phyloP scores from a whole-genome alignment of 345 rosid species.

The Viola odorata region DNA sequence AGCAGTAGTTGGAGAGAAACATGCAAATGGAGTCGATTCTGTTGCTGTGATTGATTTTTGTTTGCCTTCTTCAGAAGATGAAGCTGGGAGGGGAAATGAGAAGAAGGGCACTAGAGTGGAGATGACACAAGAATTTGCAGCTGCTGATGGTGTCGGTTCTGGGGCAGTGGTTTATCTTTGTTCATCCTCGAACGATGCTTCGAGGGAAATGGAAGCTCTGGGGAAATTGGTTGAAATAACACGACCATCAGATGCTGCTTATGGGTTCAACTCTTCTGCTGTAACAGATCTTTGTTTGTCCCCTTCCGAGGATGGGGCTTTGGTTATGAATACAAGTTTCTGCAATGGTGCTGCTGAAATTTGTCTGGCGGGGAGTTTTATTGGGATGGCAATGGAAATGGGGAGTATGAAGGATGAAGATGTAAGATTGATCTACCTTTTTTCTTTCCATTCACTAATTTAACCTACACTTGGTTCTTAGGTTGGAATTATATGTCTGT shows the following conservation, averaged over 20 bases:
- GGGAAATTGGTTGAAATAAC: too few species aligned
- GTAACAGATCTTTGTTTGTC: neutral
- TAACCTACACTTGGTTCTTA: neutral
- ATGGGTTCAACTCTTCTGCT: neutral
- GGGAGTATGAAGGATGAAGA: neutral
- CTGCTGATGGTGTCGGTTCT: neutral
- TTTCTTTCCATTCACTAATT: neutral
- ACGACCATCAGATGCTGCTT: neutral
- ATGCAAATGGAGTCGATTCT: neutral
- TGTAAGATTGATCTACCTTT: neutral
- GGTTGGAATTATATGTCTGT: neutral
- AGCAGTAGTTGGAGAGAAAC: neutral
- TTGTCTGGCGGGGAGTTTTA: neutral
- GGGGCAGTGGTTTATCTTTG: neutral
- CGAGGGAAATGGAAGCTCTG: neutral
- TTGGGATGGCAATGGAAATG: neutral
- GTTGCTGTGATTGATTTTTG: neutral
- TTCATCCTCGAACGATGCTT: neutral
- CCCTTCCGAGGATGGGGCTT: neutral
- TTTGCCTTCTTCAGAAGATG: neutral
- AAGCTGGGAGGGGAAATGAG: neutral
- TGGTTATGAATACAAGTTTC: neutral
- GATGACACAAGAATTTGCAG: too few species aligned
- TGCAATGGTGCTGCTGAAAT: neutral
- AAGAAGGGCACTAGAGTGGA: too few species aligned